Evolutionary conservation across 495 filamentous ascomycete genomes (phyloP).

Genomic region (Penicillium simplicissimum): DNA sequence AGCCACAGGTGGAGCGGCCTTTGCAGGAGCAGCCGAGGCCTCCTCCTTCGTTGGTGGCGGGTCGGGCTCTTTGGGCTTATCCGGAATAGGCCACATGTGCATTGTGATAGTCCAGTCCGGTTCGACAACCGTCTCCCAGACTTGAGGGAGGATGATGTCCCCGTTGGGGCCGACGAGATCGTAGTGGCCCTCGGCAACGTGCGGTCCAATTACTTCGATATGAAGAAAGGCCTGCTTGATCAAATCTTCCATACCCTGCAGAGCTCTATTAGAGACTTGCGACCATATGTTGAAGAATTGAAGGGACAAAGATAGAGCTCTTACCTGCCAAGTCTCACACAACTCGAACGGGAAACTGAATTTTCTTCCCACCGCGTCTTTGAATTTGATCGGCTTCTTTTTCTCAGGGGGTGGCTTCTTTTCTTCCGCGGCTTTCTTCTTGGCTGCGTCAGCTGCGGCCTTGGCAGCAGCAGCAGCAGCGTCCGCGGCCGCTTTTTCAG

Average conservation of each 20-base stretch:
- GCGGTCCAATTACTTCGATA: conserved; percentile 77
- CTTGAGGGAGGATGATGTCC: conserved; percentile 83
- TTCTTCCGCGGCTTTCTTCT: conserved; percentile 6
- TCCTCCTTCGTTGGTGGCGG: conserved; percentile 32
- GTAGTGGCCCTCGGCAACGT: conserved; percentile 83
- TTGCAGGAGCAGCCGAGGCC: conserved; percentile 25
- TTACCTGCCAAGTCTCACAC: conserved; percentile 78
- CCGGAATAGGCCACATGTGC: conserved; percentile 95
- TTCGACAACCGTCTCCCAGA: conserved; percentile 84
- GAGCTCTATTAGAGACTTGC: conserved; percentile 13
- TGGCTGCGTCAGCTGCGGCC: conserved; percentile 10
- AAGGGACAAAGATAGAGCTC: conserved; percentile 28
- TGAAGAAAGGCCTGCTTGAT: conserved; percentile 88
- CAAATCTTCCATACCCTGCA: conserved; percentile 78
- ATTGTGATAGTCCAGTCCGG: conserved; percentile 90
- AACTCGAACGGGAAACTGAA: conserved; percentile 83
- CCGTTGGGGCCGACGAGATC: conserved; percentile 81
- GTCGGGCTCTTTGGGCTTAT: conserved; percentile 50
- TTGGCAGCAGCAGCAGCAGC: conserved; percentile 12
- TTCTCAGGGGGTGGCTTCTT: conserved; percentile 43
- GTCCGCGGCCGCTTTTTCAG: conserved; percentile 14
- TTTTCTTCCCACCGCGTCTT: conserved; percentile 82
- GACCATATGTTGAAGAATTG: no score
- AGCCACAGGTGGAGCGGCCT: conserved; percentile 15
- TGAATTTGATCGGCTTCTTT: conserved; percentile 74